Evolutionary conservation across 2,329 filamentous ascomycete genomes (phyloP).

Genomic region (Calonectria henricotiae): DNA sequence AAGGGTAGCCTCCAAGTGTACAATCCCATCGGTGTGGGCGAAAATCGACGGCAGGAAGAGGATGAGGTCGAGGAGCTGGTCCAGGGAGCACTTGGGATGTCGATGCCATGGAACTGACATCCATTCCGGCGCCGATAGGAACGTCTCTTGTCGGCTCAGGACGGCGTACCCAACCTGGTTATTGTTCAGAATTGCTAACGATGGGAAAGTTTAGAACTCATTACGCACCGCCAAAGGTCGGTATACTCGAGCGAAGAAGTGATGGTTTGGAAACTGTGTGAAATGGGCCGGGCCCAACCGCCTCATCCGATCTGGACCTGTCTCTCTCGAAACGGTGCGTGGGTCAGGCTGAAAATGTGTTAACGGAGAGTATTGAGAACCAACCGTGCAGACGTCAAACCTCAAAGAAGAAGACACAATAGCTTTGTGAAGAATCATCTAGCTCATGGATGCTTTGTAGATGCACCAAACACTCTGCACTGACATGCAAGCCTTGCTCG

Average conservation of each 20-base stretch:
- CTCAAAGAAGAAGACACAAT: slow-evolving; percentile 71
- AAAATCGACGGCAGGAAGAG: slow-evolving; percentile 67
- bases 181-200: slow-evolving; percentile 40
- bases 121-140: slow-evolving; percentile 70
- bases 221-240: slow-evolving; percentile 68
- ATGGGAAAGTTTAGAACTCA: not conserved
- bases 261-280: slow-evolving; percentile 69
- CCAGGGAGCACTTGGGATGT: slow-evolving; percentile 68
- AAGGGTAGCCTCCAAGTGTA: slow-evolving; percentile 59
- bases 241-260: slow-evolving; percentile 72
- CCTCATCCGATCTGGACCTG: slow-evolving; percentile 56
- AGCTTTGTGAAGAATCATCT: slow-evolving; percentile 57
- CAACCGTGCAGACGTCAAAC: slow-evolving; percentile 55
- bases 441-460: slow-evolving; percentile 56
- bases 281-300: slow-evolving; percentile 66
- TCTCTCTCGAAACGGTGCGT: slow-evolving; percentile 60
- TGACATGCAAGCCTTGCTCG: slow-evolving; percentile 61
- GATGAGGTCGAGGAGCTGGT: slow-evolving; percentile 69
- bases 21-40: slow-evolving; percentile 62
- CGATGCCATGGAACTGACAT: slow-evolving; percentile 67
- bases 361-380: slow-evolving; percentile 26
- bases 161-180: slow-evolving; percentile 65
- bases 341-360: slow-evolving; percentile 63
- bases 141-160: slow-evolving; percentile 67
- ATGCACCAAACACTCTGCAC: slow-evolving; percentile 64